Conservation (phyloP, 805 yeast species). For the Yueomyces sinensis region DNA sequence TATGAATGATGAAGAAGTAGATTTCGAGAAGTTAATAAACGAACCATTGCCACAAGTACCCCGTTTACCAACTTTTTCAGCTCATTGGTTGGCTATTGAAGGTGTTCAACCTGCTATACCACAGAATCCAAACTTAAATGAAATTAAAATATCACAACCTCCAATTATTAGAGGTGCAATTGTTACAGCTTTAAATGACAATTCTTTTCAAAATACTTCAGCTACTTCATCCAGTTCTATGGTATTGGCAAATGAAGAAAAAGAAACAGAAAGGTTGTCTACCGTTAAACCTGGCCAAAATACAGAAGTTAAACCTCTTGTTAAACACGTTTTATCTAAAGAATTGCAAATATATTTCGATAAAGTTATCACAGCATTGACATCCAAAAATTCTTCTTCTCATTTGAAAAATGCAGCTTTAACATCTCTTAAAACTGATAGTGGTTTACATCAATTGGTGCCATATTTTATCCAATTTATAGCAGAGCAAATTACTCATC, state of each 20-base stretch:
- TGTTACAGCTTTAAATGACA: conserved; percentile 45
- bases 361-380: conserved; percentile 68
- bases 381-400: conserved; percentile 35
- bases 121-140: conserved; percentile 77
- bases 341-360: conserved; percentile 91
- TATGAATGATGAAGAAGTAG: conserved; percentile 84
- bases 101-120: conserved; percentile 98
- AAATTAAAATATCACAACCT: conserved; percentile 55
- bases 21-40: conserved; percentile 84
- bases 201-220: conserved; percentile 21
- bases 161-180: conserved; percentile 78
- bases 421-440: conserved; percentile 74
- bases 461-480: conserved; percentile 95
- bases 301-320: conserved; percentile 71
- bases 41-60: conserved; percentile 95
- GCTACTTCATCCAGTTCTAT: conserved; percentile 2
- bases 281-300: conserved; percentile 29
- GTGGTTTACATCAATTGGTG: conserved; percentile 91
- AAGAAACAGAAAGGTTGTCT: conserved; percentile 14
- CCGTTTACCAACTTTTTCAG: conserved; percentile 79
- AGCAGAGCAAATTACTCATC: conserved; percentile 88
- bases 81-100: conserved; percentile 96
- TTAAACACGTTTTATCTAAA: conserved; percentile 87
- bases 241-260: conserved; percentile 9
- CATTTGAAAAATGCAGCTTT: conserved; percentile 66